Percentiles rank a stretch among this genome's conserved stretches.
Evolutionary conservation across 192 early-diverging fungal genomes (phyloP).

Genomic region (Gaertneriomyces sp.): DNA sequence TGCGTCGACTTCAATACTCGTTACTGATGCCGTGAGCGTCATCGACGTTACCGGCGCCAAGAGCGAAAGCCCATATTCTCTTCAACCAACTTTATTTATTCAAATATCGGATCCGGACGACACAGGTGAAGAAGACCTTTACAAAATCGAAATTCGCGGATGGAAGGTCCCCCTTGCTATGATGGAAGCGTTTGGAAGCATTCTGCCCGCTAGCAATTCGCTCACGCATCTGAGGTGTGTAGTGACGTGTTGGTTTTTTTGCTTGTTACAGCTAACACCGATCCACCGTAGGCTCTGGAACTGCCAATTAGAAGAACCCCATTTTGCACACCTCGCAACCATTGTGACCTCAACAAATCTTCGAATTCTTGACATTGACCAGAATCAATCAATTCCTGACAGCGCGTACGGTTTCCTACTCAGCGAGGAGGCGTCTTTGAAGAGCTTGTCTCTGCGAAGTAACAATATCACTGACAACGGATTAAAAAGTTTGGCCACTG

Average conservation of each 20-base stretch:
- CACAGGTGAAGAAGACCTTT: conserved; percentile 35
- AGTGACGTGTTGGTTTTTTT: background rate
- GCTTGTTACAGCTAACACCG: background rate
- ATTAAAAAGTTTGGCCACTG: conserved; percentile 31
- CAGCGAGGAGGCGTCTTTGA: conserved; percentile 38
- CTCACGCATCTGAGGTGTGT: conserved; percentile 40
- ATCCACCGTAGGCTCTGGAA: conserved; percentile 43
- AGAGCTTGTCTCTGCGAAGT: conserved; percentile 35
- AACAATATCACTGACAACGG: conserved; percentile 45
- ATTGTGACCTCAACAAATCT: conserved; percentile 32
- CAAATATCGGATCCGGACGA: no score
- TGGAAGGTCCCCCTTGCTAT: conserved; percentile 36
- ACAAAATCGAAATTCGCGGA: conserved; percentile 46
- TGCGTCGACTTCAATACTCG: no score
- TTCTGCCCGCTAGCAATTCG: conserved; percentile 26
- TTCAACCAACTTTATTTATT: no score
- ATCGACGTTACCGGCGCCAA: no score
- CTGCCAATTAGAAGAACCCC: conserved; percentile 40
- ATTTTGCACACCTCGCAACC: conserved; percentile 31
- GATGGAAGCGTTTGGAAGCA: conserved; percentile 26
- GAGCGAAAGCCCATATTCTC: no score
- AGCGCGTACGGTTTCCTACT: conserved; percentile 33
- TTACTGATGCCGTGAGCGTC: no score
- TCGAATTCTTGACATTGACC: conserved; percentile 37
- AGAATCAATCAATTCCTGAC: conserved; percentile 48